phyloP scores from a whole-genome alignment of 2,329 filamentous ascomycete species.

The Didymella glomerata region DNA sequence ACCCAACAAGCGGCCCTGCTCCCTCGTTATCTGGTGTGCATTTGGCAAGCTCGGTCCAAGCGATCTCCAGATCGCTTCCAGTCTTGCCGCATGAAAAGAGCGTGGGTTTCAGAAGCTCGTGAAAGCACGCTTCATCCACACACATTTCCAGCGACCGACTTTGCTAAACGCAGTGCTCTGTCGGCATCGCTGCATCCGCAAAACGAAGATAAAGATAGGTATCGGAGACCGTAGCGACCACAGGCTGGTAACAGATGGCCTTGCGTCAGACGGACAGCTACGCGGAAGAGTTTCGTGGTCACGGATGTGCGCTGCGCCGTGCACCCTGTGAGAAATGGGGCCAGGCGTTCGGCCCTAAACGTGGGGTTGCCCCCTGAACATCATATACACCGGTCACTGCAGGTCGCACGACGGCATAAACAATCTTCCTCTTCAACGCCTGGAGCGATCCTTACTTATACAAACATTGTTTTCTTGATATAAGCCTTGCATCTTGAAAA shows the following conservation, averaged over 20 bases:
- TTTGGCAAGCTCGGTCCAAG: constrained; percentile 15
- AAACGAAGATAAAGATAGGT: constrained; percentile 13
- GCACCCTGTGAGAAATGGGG: constrained; percentile 25
- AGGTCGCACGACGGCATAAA: constrained; percentile 35
- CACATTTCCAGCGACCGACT: background rate
- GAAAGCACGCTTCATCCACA: background rate
- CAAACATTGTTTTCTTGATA: constrained; percentile 31
- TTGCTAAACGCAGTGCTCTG: background rate
- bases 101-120: constrained; percentile 31
- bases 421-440: constrained; percentile 27
- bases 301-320: constrained; percentile 33
- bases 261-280: constrained; percentile 26
- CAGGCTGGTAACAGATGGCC: constrained; percentile 18
- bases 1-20: constrained; percentile 36
- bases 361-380: constrained; percentile 32
- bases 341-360: constrained; percentile 24
- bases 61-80: constrained; percentile 18
- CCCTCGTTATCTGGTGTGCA: constrained; percentile 31
- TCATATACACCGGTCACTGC: constrained; percentile 32
- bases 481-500: constrained; percentile 16
- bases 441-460: constrained; percentile 27
- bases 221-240: constrained; percentile 20
- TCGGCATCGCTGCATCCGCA: constrained; percentile 9
- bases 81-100: constrained; percentile 28
- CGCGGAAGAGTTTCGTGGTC: constrained; percentile 23